Percentiles rank a stretch among this genome's conserved stretches.
These are phyloP conservation scores for Microbotryomycetes sp. DNA, from an alignment of 1,284 basidiomycete genomes.

Conservation along the genomic window DNA sequence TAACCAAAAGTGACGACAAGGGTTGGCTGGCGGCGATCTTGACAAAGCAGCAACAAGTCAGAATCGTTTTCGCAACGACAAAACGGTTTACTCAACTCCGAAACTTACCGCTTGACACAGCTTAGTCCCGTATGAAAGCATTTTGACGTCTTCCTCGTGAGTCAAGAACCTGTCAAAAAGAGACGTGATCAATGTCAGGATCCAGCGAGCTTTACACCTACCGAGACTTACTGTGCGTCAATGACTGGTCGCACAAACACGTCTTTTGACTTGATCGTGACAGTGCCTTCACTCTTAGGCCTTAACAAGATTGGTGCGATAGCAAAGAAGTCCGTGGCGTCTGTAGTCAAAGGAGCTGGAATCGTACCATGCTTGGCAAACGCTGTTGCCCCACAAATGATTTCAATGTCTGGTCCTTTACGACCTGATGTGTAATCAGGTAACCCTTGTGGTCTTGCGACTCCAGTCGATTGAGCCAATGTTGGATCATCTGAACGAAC, in stretches of 20 bases:
- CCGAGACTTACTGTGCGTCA: slow-evolving; percentile 45
- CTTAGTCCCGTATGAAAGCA: neutral
- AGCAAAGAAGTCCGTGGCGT: slow-evolving; percentile 6
- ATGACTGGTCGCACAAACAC: slow-evolving; percentile 45
- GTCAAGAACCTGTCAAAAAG: neutral
- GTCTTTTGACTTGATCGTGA: slow-evolving; percentile 43
- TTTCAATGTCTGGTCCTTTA: slow-evolving; percentile 43
- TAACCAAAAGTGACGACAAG: slow-evolving; percentile 38
- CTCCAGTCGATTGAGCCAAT: slow-evolving; percentile 14
- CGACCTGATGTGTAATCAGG: neutral
- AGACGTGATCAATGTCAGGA: neutral
- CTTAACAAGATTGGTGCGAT: slow-evolving; percentile 25
- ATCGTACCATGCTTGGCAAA: slow-evolving; percentile 36
- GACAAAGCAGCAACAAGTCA: slow-evolving; percentile 33
- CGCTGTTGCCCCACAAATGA: slow-evolving; percentile 40
- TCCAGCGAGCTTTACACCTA: neutral
- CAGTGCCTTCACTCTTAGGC: slow-evolving; percentile 41
- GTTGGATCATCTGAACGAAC: slow-evolving; percentile 39
- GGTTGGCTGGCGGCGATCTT: slow-evolving; percentile 37
- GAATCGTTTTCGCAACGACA: slow-evolving; percentile 38
- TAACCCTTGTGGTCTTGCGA: neutral
- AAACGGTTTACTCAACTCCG: no score
- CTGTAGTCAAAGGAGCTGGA: slow-evolving; percentile 23
- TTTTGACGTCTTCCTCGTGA: slow-evolving; percentile 4
- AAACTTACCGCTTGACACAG: slow-evolving; percentile 13